These are phyloP conservation scores for Mycena metata DNA, from an alignment of 768 basidiomycete species.

Conservation along the genomic window DNA sequence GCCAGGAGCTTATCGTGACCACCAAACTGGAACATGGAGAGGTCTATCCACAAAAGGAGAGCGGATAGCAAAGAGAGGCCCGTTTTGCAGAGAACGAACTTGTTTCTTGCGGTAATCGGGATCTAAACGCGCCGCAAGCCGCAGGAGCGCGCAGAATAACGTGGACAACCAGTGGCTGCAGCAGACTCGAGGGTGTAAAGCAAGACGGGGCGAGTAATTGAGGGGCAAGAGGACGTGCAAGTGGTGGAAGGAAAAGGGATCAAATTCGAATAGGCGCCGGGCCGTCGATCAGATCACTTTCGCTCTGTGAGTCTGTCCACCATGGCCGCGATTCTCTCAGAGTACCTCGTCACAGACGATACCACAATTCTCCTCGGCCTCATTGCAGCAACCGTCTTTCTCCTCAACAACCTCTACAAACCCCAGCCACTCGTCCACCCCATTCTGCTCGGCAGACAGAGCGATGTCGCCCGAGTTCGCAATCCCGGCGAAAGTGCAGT, in stretches of 20 bases:
- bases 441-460: conserved; percentile 93
- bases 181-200: not conserved
- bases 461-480: conserved; percentile 87
- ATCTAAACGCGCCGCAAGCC: not conserved
- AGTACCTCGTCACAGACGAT: conserved; percentile 83
- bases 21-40: not conserved
- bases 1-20: not conserved
- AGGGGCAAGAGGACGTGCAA: not conserved
- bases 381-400: conserved; percentile 80
- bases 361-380: conserved; percentile 82
- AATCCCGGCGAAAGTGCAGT: conserved; percentile 87
- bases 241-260: not conserved
- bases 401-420: conserved; percentile 83
- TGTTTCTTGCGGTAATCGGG: conserved; percentile 3
- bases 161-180: not conserved
- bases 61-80: not conserved
- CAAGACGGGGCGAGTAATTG: not conserved
- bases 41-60: conserved; percentile 2
- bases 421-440: conserved; percentile 92
- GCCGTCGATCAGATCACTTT: not conserved
- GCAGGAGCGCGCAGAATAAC: not conserved
- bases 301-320: not conserved
- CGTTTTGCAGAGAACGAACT: not conserved
- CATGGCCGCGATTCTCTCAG: conserved; percentile 49
- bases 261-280: not conserved